Conservation (phyloP, 1,284 basidiomycete species). For the Lignosus rhinocerotis region DNA sequence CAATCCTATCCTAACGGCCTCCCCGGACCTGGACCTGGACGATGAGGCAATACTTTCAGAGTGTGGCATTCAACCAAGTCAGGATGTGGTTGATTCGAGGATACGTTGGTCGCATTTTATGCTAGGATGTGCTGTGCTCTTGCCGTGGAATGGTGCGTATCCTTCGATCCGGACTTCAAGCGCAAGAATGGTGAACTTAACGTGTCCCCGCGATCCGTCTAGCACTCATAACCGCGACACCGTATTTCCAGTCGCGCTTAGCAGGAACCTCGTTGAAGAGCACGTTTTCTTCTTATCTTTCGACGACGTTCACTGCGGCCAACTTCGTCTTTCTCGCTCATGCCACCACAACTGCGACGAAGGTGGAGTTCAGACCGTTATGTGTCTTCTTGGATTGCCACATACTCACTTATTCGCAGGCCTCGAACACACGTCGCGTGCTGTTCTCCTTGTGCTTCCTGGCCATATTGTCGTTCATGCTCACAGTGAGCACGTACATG, state of each 20-base stretch:
- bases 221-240: conserved; percentile 77
- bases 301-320: conserved; percentile 60
- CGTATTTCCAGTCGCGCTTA: conserved; percentile 71
- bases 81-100: conserved; percentile 37
- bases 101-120: conserved; percentile 67
- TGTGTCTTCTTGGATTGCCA: background rate
- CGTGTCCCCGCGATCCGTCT: background rate
- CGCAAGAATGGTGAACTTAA: background rate
- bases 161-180: background rate
- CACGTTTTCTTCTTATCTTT: conserved; percentile 72
- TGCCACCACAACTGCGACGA: conserved; percentile 67
- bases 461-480: conserved; percentile 49
- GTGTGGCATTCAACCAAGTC: conserved; percentile 20
- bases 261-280: conserved; percentile 52
- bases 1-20: conserved; percentile 9
- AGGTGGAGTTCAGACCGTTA: conserved; percentile 42
- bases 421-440: conserved; percentile 28
- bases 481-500: conserved; percentile 63
- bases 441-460: conserved; percentile 33
- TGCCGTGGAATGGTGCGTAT: conserved; percentile 76
- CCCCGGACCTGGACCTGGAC: conserved; percentile 33
- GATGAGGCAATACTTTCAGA: conserved; percentile 35
- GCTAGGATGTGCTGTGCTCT: conserved; percentile 69
- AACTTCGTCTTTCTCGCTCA: conserved; percentile 71
- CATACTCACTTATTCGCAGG: conserved; percentile 9